phyloP scores from a whole-genome alignment of 345 rosid genomes.

The Eucalyptus coolabah region DNA sequence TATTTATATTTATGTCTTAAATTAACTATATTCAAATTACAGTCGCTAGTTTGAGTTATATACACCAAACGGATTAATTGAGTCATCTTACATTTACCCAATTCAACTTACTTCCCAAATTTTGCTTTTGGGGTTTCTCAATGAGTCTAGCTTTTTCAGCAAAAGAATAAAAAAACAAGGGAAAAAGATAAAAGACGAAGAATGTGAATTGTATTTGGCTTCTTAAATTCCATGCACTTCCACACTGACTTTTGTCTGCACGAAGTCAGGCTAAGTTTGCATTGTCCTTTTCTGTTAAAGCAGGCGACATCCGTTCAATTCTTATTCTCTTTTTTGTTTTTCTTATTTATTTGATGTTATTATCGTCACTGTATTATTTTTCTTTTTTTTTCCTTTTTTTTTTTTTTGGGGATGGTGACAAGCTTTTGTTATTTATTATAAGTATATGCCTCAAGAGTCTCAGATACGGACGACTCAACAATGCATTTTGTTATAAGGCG shows the following conservation, averaged over 20 bases:
- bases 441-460: background rate
- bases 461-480: accelerated
- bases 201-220: background rate
- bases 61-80: background rate
- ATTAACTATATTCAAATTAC: background rate
- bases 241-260: background rate
- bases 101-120: background rate
- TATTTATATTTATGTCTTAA: background rate
- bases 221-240: background rate
- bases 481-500: background rate
- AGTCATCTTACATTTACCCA: accelerated
- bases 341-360: background rate
- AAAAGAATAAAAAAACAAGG: background rate
- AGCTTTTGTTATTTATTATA: background rate
- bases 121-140: background rate
- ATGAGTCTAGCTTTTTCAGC: background rate
- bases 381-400: accelerated
- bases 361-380: background rate
- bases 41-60: too few species aligned
- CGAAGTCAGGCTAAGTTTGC: background rate
- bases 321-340: background rate
- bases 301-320: background rate
- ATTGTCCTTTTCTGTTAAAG: background rate
- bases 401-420: background rate
- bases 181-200: background rate